Base-by-base conservation (phyloP, 169 alveolate species). In the Cryptosporidium sp. region DNA sequence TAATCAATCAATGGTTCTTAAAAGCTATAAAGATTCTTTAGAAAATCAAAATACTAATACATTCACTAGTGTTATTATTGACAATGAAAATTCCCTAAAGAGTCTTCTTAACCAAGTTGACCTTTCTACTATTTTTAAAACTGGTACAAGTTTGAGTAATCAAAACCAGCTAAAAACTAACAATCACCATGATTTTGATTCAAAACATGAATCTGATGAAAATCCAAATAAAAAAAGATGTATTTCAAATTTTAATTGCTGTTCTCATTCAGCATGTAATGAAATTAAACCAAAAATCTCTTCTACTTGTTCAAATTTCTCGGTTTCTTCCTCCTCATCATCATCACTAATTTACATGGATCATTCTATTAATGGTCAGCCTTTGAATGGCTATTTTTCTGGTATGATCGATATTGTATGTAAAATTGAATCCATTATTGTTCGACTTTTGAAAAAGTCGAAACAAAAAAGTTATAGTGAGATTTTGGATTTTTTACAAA, bases 321-420 rank as follows among this genome's bases (percentile, higher is more conserved):
- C 65, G 8, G 23, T 51, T 26, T 70, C 84, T 0, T 70, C 84
- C 0, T 48, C 67, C 14, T 48, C 70, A 18, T 73, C 86, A 12
- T 58, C 86, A 52, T 73, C 86, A 9, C 33, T 73, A 2, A 21
- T 73, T 33, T 45, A 52, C 8, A 43, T 33, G 48, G 70, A 12
- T 0, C 55, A 59, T n/a, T 39, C 70, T 8, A 10, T 12, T 3
- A 35, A n/a, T n/a, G 18, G 55, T 3, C 35, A 31, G n/a, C 21
- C 31, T 6, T 4, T 58, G 0, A 58, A 59, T 58, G 70, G 71
- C 29, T 59, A 41, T 29, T 23, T 73, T 33, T 51, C 86, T 29
- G 70, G 71, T 23, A 73, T 80, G 33, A 41, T 80, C 62, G 89
- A 80, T 7, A 23, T 43, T 21, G 51, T 80, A 23, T 80, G 89